Base-by-base conservation (phyloP, 495 filamentous ascomycete genomes). In the Penicillium malachiteum region DNA sequence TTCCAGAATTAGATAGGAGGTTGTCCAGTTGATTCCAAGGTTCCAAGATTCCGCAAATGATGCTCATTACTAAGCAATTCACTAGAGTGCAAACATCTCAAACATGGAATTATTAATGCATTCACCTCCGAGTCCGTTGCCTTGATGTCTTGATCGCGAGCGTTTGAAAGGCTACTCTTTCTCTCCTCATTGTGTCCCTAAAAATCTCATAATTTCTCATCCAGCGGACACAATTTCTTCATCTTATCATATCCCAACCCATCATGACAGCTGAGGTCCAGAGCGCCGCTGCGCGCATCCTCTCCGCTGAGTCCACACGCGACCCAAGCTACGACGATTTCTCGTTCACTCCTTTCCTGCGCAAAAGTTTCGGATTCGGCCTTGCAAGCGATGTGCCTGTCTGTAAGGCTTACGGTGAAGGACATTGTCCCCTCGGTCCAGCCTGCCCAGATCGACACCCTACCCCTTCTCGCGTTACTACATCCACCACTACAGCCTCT, bases 331-430 rank as follows among this genome's bases (percentile, higher is more conserved):
- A 84, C 78, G 76, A 76, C 62, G 65, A 74, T 0, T 91, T 92
- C 78, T 77, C 82, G 65, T 91, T 92, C 80, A 79, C 83, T 14
- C 86, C 85, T 30, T 90, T 89, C 76, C 81, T 92, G 6, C 85
- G 85, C 44, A 73, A 79, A 37, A 87, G 78, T 59, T 92, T 92
- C 70, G 85, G 90, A 54, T 89, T 92, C 73, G 87, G 87, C 54
- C 82, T 95, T 33, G 77, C 79, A 59, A 83, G 86, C 48, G 81
- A 87, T 71, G 87, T 89, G 0, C 89, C 89, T 9, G 76, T 84
- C 60, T 96, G 92, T 80, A 90, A 90, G 64, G 86, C 90, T 54
- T 89, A 86, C 75, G 81, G 85, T 61, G 80, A 87, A 57, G 87
- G 88, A 48, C 84, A 89, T 75, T 96, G 91, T 66, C 91, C 91